Evolutionary conservation across 345 rosid genomes (phyloP).

Genomic region (Citrus inodora): DNA sequence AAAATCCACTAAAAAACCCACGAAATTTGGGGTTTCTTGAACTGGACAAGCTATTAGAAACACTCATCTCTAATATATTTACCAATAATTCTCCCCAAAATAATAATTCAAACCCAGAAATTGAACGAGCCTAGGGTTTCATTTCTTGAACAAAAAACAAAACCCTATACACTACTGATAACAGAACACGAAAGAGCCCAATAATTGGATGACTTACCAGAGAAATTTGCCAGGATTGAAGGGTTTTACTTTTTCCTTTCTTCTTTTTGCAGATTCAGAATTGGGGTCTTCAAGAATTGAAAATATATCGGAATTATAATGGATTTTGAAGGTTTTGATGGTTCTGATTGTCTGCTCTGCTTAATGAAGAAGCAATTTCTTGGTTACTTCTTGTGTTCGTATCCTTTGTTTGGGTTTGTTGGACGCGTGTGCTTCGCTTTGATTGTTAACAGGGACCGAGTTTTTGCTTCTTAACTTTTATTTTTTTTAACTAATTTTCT

Average conservation of each 20-base stretch:
- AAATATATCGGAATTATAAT: background rate
- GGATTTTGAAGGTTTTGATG: background rate
- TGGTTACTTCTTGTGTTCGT: background rate
- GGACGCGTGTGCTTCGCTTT: background rate
- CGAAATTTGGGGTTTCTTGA: slow-evolving; percentile 31
- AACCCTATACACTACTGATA: slow-evolving; percentile 15
- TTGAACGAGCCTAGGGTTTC: slow-evolving; percentile 28
- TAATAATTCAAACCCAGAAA: background rate
- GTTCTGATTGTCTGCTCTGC: background rate
- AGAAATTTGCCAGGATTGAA: background rate
- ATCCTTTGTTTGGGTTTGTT: background rate
- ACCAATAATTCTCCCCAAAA: slow-evolving; percentile 2
- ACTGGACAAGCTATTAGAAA: slow-evolving; percentile 9
- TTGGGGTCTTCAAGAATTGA: background rate
- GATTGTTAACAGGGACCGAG: background rate
- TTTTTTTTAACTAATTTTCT: background rate
- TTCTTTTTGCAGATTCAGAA: background rate
- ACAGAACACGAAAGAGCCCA: background rate
- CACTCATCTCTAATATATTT: slow-evolving; percentile 19
- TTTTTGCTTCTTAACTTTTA: background rate
- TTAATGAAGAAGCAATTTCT: background rate
- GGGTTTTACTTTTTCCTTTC: background rate
- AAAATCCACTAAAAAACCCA: slow-evolving; percentile 40
- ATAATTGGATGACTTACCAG: slow-evolving; percentile 10
- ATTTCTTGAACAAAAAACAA: slow-evolving; percentile 22